A percentile compares a stretch with the other conserved stretches of the same genome.
phyloP scores from a whole-genome alignment of 1,139 yeast species.

The Pichia sp. region DNA sequence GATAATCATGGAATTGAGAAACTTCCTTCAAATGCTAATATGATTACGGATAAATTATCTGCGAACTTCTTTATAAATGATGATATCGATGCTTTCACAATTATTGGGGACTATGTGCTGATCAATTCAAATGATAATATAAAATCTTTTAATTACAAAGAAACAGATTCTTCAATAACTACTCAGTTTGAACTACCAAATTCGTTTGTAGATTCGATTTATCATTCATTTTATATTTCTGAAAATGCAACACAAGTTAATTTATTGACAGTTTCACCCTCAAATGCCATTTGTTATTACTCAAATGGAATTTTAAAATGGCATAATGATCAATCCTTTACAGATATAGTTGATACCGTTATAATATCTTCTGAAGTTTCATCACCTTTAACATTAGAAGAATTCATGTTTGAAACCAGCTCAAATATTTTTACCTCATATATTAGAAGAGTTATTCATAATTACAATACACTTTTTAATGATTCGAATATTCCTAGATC shows the following conservation, averaged over 20 bases:
- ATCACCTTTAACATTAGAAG: constrained; percentile 32
- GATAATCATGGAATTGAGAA: not conserved
- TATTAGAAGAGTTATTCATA: constrained; percentile 36
- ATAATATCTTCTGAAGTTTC: constrained; percentile 36
- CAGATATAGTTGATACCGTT: constrained; percentile 34
- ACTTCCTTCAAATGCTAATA: not conserved
- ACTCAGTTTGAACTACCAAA: constrained; percentile 12
- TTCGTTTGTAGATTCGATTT: not conserved
- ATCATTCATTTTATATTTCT: constrained; percentile 12
- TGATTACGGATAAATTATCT: constrained; percentile 6
- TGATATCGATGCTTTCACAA: constrained; percentile 3
- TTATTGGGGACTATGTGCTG: constrained; percentile 5
- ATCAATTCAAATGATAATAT: not conserved
- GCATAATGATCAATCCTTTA: constrained; percentile 44
- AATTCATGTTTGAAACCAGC: constrained; percentile 34
- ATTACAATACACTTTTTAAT: constrained; percentile 26
- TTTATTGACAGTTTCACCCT: constrained; percentile 17
- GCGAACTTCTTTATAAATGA: constrained; percentile 5
- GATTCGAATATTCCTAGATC: constrained; percentile 1
- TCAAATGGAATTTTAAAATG: constrained; percentile 33
- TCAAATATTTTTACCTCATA: constrained; percentile 37
- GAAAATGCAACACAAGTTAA: constrained; percentile 19
- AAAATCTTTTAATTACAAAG: constrained; percentile 14
- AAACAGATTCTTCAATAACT: constrained; percentile 9
- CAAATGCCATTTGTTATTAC: constrained; percentile 19